Evolutionary conservation across 2,329 filamentous ascomycete species (phyloP), one percentile per base, ranked within the genome.

Genomic region (Colletotrichum australisinense): DNA sequence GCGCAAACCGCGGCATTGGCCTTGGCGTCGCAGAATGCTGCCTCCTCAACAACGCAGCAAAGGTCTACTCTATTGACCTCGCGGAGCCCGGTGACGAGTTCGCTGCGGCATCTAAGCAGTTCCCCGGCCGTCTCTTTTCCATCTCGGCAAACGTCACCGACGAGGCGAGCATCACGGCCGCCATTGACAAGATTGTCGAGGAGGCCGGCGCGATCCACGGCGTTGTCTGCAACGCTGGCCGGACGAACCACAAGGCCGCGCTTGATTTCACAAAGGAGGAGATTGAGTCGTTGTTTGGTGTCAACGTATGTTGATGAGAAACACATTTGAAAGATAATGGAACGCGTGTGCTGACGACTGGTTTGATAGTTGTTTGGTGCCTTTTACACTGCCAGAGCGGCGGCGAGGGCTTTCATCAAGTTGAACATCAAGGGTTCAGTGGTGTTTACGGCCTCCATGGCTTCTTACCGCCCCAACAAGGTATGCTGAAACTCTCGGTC

Each of bases 181-280:
- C 85, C 2, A 78, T 88, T 0, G 85, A 88, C 68, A 78, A 80
- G 63, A 85, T 88, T 9, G 75, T 88, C 3, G 76, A 76, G 11
- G 81, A 87, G 63, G 80, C 80, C 0, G 86, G 86, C 5, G 83
- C 80, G 4, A 74, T 88, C 8, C 84, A 88, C 69, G 87, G 87
- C 14, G 86, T 89, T 80, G 85, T 88, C 3, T 84, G 82, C 28
- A 88, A 89, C 72, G 87, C 87, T 0, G 86, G 87, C 16, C 79
- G 84, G 16, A 89, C 86, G 14, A 87, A 88, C 75, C 87, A 88
- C 75, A 88, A 88, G 76, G 78, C 86, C 2, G 87, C 86, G 0
- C 78, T 88, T 6, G 86, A 89, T 28, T 88, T 79, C 58, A 75
- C 69, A 24, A 69, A 73, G n/a, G 77, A 75, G 3, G 75, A 79